Percentiles rank a stretch among this genome's conserved stretches.
Evolutionary conservation across 257 asterid species (phyloP).

Genomic region (Datura wrightii): DNA sequence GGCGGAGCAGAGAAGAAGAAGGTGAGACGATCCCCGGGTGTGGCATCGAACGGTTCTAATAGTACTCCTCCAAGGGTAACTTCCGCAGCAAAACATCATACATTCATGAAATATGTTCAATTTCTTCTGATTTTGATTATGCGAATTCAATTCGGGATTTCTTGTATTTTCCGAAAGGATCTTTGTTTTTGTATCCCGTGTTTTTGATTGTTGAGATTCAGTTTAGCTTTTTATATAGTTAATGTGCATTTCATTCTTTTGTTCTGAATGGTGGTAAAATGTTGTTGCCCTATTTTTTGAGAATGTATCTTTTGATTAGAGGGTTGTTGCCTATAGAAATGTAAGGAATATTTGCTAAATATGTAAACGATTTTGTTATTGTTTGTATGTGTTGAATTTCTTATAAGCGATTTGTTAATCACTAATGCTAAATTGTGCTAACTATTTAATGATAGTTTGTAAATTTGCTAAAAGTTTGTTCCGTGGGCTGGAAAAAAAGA

Average conservation of each 20-base stretch:
- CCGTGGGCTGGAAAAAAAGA: background rate
- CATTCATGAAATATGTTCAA: background rate
- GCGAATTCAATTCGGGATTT: background rate
- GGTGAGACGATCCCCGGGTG: slow-evolving; percentile 25
- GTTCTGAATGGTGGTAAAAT: background rate
- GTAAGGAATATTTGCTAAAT: background rate
- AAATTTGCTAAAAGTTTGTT: background rate
- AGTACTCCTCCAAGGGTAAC: background rate
- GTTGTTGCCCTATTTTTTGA: background rate
- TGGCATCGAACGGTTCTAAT: background rate
- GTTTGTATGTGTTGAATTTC: background rate
- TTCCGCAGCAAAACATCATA: background rate
- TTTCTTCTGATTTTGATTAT: background rate
- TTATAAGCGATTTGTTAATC: background rate
- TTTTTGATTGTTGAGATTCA: background rate
- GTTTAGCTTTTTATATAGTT: background rate
- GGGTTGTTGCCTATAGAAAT: background rate
- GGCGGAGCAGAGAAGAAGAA: slow-evolving; percentile 33
- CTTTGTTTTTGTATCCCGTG: background rate
- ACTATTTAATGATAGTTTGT: background rate
- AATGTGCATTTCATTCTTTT: background rate
- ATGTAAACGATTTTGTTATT: background rate
- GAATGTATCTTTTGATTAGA: background rate
- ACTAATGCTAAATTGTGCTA: background rate
- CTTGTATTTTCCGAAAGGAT: background rate